These are phyloP conservation scores for Cryphonectria naterciae DNA, from an alignment of 2,329 filamentous ascomycete species.

Conservation along the genomic window DNA sequence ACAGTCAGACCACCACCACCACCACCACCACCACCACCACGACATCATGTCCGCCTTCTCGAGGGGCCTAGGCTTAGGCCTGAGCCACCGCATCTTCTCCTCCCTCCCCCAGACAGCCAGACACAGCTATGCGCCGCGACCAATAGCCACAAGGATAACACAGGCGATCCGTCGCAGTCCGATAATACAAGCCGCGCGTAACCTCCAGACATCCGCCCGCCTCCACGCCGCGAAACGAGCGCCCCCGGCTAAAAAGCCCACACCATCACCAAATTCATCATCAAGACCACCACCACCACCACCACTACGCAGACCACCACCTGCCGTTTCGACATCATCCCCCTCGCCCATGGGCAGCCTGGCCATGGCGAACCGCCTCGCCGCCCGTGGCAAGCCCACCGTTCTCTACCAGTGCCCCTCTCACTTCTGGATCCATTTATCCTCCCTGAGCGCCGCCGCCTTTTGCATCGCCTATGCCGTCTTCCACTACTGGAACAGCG, in stretches of 20 bases:
- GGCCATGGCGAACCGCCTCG: conserved; percentile 54
- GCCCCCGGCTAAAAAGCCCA: conserved; percentile 17
- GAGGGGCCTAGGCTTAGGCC: conserved; percentile 36
- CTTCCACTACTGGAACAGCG: conserved; percentile 55
- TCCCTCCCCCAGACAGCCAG: conserved; percentile 31
- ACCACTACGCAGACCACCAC: conserved; percentile 2
- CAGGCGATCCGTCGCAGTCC: conserved; percentile 7
- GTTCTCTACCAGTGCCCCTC: conserved; percentile 68
- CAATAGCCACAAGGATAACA: conserved; percentile 13
- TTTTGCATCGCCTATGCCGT: conserved; percentile 57
- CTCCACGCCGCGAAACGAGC: conserved; percentile 16
- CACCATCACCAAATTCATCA: neutral
- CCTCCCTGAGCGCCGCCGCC: conserved; percentile 59
- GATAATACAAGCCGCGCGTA: conserved; percentile 22
- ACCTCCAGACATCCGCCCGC: conserved; percentile 26
- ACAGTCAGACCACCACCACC: conserved; percentile 1
- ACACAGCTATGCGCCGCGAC: conserved; percentile 22
- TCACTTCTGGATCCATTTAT: conserved; percentile 64
- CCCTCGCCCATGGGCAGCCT: conserved; percentile 11
- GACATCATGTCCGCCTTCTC: conserved; percentile 42
- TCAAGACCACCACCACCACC: neutral
- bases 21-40: neutral
- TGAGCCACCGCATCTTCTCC: conserved; percentile 32
- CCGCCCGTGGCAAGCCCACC: conserved; percentile 58
- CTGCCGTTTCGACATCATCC: conserved; percentile 11